These are phyloP conservation scores for Flueggea neowawraea DNA, from an alignment of 441 rosid genomes.

Conservation along the genomic window DNA sequence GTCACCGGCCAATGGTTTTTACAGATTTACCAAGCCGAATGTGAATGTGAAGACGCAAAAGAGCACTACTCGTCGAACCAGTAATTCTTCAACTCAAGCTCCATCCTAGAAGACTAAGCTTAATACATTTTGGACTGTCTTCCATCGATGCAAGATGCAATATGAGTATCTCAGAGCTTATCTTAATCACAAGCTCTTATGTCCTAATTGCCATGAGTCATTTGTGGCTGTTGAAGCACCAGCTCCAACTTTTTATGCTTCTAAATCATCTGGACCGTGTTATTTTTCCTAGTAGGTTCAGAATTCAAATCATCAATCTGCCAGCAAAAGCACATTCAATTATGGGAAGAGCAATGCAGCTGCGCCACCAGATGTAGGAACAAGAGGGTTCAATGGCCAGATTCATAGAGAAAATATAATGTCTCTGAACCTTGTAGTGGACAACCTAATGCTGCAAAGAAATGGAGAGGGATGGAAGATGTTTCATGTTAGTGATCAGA, in stretches of 20 bases:
- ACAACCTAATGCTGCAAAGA: constrained; percentile 31
- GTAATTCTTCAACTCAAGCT: constrained; percentile 14
- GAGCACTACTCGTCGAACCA: constrained; percentile 11
- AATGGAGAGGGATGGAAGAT: constrained; percentile 33
- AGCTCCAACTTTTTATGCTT: constrained; percentile 13
- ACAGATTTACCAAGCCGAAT: constrained; percentile 16
- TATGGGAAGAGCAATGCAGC: constrained; percentile 11
- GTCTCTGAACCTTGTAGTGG: constrained; percentile 33
- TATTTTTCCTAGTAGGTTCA: constrained; percentile 24
- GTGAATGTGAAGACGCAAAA: constrained; percentile 19
- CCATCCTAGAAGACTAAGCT: constrained; percentile 23
- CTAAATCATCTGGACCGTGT: constrained; percentile 20
- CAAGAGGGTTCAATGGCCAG: constrained; percentile 11
- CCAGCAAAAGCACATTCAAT: constrained; percentile 13
- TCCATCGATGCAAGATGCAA: constrained; percentile 38
- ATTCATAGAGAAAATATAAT: constrained; percentile 30
- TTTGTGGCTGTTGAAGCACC: constrained; percentile 32
- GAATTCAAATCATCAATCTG: constrained; percentile 17
- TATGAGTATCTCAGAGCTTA: constrained; percentile 37
- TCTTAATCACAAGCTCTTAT: constrained; percentile 35
- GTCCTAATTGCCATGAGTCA: constrained; percentile 37
- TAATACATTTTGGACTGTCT: constrained; percentile 41
- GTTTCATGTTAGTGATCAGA: constrained; percentile 9
- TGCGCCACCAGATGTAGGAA: constrained; percentile 6
- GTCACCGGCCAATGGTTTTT: constrained; percentile 22